Evolutionary conservation across 2,329 filamentous ascomycete species (phyloP), one percentile per base, ranked within the genome.

Genomic region (Pseudovirgaria hyperparasitica): DNA sequence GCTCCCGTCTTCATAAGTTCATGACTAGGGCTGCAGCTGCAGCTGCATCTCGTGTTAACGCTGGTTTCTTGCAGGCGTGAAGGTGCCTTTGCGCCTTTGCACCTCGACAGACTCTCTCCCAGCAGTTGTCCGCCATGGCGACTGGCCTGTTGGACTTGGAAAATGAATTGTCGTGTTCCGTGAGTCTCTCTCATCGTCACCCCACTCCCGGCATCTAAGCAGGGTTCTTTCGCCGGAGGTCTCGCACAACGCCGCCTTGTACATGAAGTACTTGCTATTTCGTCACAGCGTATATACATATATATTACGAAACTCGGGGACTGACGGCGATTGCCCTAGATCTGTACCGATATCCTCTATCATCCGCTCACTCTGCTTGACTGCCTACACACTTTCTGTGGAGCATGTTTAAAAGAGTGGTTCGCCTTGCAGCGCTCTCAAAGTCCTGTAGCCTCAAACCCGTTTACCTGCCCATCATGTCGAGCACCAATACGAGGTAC

Each of bases 341-440:
- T 98, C 46, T 98, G 90, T 64, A 92, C 87, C 42, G 90, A 96
- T 55, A 71, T 93, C 38, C 74, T 93, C 36, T 92, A 84, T 58
- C 82, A 92, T 53, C 85, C 86, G 18, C 68, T 92, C 37, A 92
- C 85, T 16, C 73, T 92, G 26, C 80, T 93, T 53, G 82, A 93
- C 62, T 93, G 85, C 51, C 71, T 93, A 23, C 85, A 93, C 58
- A 94, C 87, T 23, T 98, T 92, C 56, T 98, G 90, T 62, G 90
- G 86, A 37, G 80, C 82, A 20, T 98, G 90, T 50, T 56, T 96
- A 32, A 93, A 92, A 54, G 84, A 92, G 61, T 98, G 90, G 90
- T 98, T 96, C 51, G 62, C 65, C 36, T 90, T 75, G 55, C 84
- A 93, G 52, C 75, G 76, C 19, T 62, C 65, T 16, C n/a, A n/a